Evolutionary conservation across 768 basidiomycete genomes (phyloP).

Genomic region (Hygrocybe punicea): DNA sequence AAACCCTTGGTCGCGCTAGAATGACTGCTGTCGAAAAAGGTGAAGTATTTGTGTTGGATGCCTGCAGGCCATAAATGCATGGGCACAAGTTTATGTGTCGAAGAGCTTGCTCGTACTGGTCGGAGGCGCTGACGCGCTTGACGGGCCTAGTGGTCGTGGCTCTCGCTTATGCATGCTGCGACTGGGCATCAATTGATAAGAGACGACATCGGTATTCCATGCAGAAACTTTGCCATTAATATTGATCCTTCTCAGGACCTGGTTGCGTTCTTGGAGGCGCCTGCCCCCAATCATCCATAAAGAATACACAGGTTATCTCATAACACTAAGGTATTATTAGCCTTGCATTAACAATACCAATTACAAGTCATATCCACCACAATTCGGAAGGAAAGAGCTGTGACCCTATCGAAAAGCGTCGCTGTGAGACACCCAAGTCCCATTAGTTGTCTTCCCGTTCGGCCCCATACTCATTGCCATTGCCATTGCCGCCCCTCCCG

Average conservation of each 20-base stretch:
- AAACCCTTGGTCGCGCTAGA: no score
- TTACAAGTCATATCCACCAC: background rate
- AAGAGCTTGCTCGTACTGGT: no score
- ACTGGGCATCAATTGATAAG: slow-evolving; percentile 10
- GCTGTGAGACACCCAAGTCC: background rate
- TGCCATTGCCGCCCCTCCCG: background rate
- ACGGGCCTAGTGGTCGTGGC: slow-evolving; percentile 4
- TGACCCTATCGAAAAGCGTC: background rate
- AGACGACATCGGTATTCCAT: slow-evolving; percentile 28
- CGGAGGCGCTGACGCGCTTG: slow-evolving; percentile 43
- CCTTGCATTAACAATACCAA: no score
- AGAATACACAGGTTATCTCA: no score
- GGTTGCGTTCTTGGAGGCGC: slow-evolving; percentile 41
- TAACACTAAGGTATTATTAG: no score
- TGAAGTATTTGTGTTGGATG: no score
- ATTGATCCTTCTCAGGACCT: slow-evolving; percentile 67
- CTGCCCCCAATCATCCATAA: no score
- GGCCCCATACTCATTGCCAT: background rate
- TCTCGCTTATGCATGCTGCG: slow-evolving; percentile 16
- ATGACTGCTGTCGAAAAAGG: no score
- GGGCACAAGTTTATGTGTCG: no score
- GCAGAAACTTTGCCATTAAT: slow-evolving; percentile 58
- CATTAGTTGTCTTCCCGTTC: no score
- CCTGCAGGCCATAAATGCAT: no score
- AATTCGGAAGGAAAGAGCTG: background rate